phyloP scores from a whole-genome alignment of 2,329 filamentous ascomycete genomes.

The Cladosporium halotolerans region DNA sequence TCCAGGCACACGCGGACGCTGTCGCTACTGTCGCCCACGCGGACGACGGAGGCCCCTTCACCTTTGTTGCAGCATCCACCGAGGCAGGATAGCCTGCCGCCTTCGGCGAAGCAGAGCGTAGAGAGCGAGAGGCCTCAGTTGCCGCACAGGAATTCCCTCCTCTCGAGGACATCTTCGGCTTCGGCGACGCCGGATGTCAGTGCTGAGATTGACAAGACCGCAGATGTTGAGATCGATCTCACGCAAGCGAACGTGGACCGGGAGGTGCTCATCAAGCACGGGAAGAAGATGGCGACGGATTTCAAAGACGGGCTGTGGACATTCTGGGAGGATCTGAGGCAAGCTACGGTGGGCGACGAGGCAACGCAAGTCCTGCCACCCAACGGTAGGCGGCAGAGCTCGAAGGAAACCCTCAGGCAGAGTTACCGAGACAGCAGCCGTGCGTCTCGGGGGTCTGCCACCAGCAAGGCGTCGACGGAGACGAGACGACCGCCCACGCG shows the following conservation, averaged over 20 bases:
- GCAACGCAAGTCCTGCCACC: constrained; percentile 56
- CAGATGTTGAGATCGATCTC: constrained; percentile 21
- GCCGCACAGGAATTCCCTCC: constrained; percentile 8
- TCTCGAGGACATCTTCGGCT: constrained; percentile 7
- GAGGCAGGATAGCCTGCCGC: constrained; percentile 21
- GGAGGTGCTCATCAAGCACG: constrained; percentile 49
- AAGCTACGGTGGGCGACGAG: constrained; percentile 94
- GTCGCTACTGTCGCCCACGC: constrained; percentile 70
- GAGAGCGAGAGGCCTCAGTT: constrained; percentile 10
- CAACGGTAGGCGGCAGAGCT: constrained; percentile 18
- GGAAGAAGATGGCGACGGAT: constrained; percentile 80
- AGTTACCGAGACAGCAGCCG: constrained; percentile 2
- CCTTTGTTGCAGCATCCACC: constrained; percentile 14
- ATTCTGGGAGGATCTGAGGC: constrained; percentile 89
- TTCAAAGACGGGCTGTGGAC: constrained; percentile 86
- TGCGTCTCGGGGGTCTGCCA: constrained; percentile 14
- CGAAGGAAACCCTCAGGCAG: constrained; percentile 19
- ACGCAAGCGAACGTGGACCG: constrained; percentile 39
- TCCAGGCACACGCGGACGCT: constrained; percentile 59
- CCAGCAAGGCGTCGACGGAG: constrained; percentile 16
- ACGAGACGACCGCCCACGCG: constrained; percentile 14
- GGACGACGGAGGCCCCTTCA: neutral
- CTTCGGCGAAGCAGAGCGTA: constrained; percentile 9
- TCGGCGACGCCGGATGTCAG: constrained; percentile 22
- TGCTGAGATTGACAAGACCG: constrained; percentile 18